Percentiles rank a stretch among this genome's conserved stretches.
Conservation (phyloP, 2,329 filamentous ascomycete genomes). For the Pseudogymnoascus sp. region DNA sequence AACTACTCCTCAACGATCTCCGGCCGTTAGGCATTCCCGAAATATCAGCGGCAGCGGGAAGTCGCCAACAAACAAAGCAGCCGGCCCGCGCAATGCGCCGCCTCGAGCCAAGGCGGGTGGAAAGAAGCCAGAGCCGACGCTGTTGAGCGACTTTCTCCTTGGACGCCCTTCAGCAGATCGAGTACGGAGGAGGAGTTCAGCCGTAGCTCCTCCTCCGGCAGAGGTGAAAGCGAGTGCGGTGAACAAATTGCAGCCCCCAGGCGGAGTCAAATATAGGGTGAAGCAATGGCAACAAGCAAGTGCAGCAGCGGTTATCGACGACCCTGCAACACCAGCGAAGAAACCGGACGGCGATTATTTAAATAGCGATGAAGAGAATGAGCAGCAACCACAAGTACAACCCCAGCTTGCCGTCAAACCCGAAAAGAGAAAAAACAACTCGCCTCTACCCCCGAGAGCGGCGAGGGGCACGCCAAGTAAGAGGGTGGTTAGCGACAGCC, state of each 20-base stretch:
- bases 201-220: slow-evolving; percentile 44
- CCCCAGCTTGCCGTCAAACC: slow-evolving; percentile 7
- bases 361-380: background rate
- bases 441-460: background rate
- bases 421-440: slow-evolving; percentile 10
- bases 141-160: slow-evolving; percentile 50
- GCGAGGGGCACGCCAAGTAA: slow-evolving; percentile 57
- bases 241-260: slow-evolving; percentile 52
- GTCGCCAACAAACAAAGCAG: slow-evolving; percentile 16
- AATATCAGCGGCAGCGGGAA: slow-evolving; percentile 20
- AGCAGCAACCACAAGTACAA: background rate
- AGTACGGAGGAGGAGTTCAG: slow-evolving; percentile 49
- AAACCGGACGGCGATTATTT: slow-evolving; percentile 42
- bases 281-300: slow-evolving; percentile 78
- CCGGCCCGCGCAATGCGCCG: slow-evolving; percentile 24
- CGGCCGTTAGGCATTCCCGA: slow-evolving; percentile 16
- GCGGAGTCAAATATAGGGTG: slow-evolving; percentile 69
- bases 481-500: slow-evolving; percentile 84
- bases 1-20: slow-evolving; percentile 15
- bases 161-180: slow-evolving; percentile 51
- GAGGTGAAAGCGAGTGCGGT: slow-evolving; percentile 45
- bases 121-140: slow-evolving; percentile 36
- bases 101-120: slow-evolving; percentile 17
- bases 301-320: slow-evolving; percentile 52
- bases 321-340: slow-evolving; percentile 41